phyloP scores from a whole-genome alignment of 2,329 filamentous ascomycete species.

The Fusarium duplospermum region DNA sequence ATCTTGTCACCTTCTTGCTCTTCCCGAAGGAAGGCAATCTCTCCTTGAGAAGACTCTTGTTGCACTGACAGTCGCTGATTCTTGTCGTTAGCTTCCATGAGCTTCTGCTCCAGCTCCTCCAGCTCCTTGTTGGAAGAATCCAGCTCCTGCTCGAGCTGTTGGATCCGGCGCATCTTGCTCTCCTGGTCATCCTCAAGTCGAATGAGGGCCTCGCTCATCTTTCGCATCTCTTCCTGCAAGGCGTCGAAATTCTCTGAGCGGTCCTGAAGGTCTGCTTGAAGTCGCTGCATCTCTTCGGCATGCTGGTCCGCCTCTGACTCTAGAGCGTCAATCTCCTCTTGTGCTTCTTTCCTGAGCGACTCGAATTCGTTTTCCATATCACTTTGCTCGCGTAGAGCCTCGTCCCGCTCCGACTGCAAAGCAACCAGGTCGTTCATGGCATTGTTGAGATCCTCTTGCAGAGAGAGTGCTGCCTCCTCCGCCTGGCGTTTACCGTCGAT shows the following conservation, averaged over 20 bases:
- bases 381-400: conserved; percentile 76
- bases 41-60: conserved; percentile 89
- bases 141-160: conserved; percentile 85
- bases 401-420: conserved; percentile 86
- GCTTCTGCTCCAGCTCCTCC: conserved; percentile 84
- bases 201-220: conserved; percentile 87
- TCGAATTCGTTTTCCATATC: conserved; percentile 72
- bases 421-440: conserved; percentile 83
- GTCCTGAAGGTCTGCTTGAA: conserved; percentile 79
- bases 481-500: conserved; percentile 72
- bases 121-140: conserved; percentile 87
- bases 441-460: conserved; percentile 85
- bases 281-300: conserved; percentile 74
- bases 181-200: conserved; percentile 91
- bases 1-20: conserved; percentile 99
- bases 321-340: conserved; percentile 74
- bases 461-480: conserved; percentile 67
- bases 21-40: conserved; percentile 94
- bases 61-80: conserved; percentile 89
- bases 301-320: conserved; percentile 80
- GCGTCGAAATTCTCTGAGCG: conserved; percentile 88
- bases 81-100: conserved; percentile 88
- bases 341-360: conserved; percentile 70
- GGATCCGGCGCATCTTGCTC: conserved; percentile 80
- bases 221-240: conserved; percentile 94